Base-by-base conservation (phyloP, 257 asterid species). In the Vinca minor region DNA sequence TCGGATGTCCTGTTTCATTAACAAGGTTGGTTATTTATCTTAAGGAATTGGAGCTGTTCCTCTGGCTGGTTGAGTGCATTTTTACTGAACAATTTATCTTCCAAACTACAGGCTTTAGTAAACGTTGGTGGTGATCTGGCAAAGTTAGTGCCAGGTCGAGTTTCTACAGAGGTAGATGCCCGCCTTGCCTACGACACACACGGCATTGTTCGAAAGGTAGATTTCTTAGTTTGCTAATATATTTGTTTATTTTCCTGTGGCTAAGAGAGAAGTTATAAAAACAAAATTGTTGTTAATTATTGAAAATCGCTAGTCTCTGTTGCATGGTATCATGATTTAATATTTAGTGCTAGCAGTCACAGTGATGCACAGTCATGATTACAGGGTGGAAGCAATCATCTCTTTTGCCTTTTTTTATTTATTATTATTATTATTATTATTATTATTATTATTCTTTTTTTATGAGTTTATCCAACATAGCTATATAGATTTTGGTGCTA, bases 101-200 rank as follows among this genome's bases (percentile, higher is more conserved):
- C 57, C 59, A 66, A 71, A 70, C 36, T 41, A 61, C 65, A 93
- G 97, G 95, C 99, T 34, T 74, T 93, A 78, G 96, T 88, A 36
- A 86, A 93, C 73, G 81, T 89, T 79, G 99, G 99, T 73, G 87
- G 86, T 59, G 97, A 86, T 66, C 94, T 93, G 55, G 90, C 90
- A 71, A 85, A 75, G 81, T 89, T 89, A 54, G 97, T 93, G 31
- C 99, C 99, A 61, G 99, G 99, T 67, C 88, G 96, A 68, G 97
- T 93, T 80, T 93, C 97, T 70, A 89, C 99, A 52, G 97, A 93
- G 83, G 87, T 93, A 3, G 99, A 93, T 80, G 97, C 96, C 66
- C 96, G 96, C 73, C 86, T 93, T 67, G 99, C 99, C 46, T 87
- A 87, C 69, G 99, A 93, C 74, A 89, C 90, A 5, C 83, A 78